Evolutionary conservation across 2,329 filamentous ascomycete genomes (phyloP).

Genomic region (Diplodia intermedia): DNA sequence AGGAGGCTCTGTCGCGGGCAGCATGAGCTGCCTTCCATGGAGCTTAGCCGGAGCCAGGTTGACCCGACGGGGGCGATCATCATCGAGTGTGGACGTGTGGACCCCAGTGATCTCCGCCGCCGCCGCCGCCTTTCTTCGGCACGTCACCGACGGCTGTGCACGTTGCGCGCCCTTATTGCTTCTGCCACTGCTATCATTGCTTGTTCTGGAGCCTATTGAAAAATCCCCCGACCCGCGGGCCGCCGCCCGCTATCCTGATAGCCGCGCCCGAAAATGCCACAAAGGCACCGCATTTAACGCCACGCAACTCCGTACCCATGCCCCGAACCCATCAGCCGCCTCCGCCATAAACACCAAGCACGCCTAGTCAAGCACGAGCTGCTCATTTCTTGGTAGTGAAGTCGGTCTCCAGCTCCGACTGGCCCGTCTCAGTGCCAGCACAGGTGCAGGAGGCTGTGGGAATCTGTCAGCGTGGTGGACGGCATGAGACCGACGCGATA

Average conservation of each 20-base stretch:
- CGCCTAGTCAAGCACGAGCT: not conserved
- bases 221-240: conserved; percentile 3
- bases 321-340: not conserved
- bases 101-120: conserved; percentile 13
- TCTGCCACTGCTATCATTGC: conserved; percentile 18
- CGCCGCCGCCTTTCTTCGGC: not conserved
- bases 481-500: not conserved
- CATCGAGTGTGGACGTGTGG: conserved; percentile 15
- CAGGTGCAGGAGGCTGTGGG: conserved; percentile 71
- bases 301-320: conserved; percentile 21
- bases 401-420: conserved; percentile 76
- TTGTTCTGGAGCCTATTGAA: conserved; percentile 6
- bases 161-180: not conserved
- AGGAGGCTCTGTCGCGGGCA: conserved; percentile 28
- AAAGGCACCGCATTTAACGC: conserved; percentile 15
- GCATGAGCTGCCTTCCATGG: conserved; percentile 25
- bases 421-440: conserved; percentile 71
- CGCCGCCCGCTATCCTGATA: conserved; percentile 6
- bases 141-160: conserved; percentile 8
- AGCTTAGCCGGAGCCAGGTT: conserved; percentile 26
- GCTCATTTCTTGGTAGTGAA: conserved; percentile 73
- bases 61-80: conserved; percentile 24
- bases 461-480: not conserved
- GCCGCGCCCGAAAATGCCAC: conserved; percentile 4
- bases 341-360: not conserved